Conservation (phyloP, 305 asterid genomes). For the Fraxinus latifolia region DNA sequence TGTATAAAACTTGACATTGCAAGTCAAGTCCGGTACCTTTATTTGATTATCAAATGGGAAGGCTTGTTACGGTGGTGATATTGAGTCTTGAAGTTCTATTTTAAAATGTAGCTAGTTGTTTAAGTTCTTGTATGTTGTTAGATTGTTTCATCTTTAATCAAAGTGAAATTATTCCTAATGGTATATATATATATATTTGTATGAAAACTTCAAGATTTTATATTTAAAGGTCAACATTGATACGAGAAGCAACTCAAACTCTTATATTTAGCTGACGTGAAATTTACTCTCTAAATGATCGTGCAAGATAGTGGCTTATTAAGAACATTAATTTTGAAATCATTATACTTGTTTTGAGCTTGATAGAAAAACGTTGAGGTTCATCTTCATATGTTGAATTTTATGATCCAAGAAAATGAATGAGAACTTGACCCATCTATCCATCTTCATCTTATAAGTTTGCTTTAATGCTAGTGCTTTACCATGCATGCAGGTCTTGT, state of each 20-base stretch:
- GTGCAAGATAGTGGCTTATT: not conserved
- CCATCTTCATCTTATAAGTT: not conserved
- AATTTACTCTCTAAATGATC: not conserved
- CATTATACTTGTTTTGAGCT: no score
- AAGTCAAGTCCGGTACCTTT: no score
- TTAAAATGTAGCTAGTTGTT: no score
- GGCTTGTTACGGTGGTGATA: no score
- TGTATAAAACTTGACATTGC: no score
- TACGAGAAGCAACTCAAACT: not conserved
- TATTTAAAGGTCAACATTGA: not conserved
- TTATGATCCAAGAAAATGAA: not conserved
- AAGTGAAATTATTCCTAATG: not conserved
- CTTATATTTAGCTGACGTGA: not conserved
- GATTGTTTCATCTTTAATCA: not conserved
- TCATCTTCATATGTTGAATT: not conserved
- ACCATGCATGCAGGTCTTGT: constrained; percentile 34
- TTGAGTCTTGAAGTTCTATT: no score
- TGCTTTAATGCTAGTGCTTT: constrained; percentile 36
- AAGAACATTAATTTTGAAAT: not conserved
- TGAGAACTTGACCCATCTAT: constrained; percentile 24
- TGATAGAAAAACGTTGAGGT: not conserved
- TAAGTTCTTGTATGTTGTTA: not conserved
- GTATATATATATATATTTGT: no score
- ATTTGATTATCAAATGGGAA: no score
- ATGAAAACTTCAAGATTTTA: no score